Conservation (phyloP, 768 basidiomycete genomes). For the Grammothele lineata region DNA sequence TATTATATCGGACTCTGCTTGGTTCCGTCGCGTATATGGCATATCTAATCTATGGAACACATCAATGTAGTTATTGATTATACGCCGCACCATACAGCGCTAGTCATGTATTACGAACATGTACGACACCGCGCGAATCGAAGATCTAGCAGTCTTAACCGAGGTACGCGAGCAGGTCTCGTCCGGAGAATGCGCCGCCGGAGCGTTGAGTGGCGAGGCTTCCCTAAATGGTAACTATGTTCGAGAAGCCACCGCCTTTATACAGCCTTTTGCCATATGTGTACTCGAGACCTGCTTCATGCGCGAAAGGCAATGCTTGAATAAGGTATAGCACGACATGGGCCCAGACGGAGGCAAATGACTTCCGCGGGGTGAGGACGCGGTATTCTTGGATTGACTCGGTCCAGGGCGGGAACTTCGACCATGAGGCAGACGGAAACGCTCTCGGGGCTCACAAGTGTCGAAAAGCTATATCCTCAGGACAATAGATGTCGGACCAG, state of each 20-base stretch:
- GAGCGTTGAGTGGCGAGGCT: slow-evolving; percentile 2
- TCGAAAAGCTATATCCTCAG: background rate
- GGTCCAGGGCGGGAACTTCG: background rate
- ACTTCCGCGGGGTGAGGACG: slow-evolving; percentile 5
- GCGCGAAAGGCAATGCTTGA: slow-evolving; percentile 5
- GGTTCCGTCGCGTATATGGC: too few relatives aligned
- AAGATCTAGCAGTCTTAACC: too few relatives aligned
- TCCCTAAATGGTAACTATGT: slow-evolving; percentile 14
- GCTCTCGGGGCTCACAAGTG: background rate
- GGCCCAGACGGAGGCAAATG: slow-evolving; percentile 3
- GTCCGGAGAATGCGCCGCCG: slow-evolving; percentile 8
- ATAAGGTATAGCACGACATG: background rate
- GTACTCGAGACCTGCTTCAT: slow-evolving; percentile 1
- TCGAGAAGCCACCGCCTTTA: slow-evolving; percentile 13
- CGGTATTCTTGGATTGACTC: background rate
- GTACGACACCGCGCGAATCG: too few relatives aligned
- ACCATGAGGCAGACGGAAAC: slow-evolving; percentile 9
- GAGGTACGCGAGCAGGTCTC: too few relatives aligned
- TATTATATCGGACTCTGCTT: too few relatives aligned
- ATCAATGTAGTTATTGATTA: too few relatives aligned
- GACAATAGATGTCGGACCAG: background rate
- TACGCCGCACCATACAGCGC: too few relatives aligned
- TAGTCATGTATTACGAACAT: too few relatives aligned
- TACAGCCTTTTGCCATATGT: slow-evolving; percentile 9
- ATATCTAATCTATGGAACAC: too few relatives aligned